Conservation (phyloP, 257 asterid species). For the Marsdenia floribunda region DNA sequence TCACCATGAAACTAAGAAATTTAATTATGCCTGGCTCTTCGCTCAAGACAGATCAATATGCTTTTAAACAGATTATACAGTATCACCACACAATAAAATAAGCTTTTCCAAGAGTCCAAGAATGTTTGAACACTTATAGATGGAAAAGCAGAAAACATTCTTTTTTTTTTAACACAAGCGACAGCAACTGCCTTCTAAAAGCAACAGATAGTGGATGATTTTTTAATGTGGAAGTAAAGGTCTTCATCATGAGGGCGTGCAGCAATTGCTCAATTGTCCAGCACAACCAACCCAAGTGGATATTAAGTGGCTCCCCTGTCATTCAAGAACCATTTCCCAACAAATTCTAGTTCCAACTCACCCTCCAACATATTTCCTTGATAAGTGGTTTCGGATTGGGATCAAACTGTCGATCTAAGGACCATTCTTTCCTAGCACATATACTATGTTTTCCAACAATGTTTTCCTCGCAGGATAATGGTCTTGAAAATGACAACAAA, state of each 20-base stretch:
- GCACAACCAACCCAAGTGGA: not conserved
- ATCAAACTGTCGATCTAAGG: not conserved
- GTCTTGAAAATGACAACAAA: not conserved
- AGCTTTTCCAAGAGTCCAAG: not conserved
- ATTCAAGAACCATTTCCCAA: not conserved
- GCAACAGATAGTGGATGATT: not conserved
- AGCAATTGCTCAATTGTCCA: not conserved
- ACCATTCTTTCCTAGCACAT: too few species aligned
- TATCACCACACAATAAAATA: not conserved
- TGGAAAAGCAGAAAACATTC: not conserved
- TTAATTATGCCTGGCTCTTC: not conserved
- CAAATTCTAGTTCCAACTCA: not conserved
- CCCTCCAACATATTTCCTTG: too few species aligned
- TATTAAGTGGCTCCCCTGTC: not conserved
- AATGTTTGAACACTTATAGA: not conserved
- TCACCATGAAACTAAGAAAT: not conserved
- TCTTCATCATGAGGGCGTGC: slow-evolving; percentile 2
- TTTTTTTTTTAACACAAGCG: not conserved
- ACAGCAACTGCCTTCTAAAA: not conserved
- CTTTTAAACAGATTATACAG: too few species aligned
- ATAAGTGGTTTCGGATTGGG: not conserved
- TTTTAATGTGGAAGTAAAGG: slow-evolving; percentile 6
- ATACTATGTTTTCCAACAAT: too few species aligned
- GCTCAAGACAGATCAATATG: not conserved
- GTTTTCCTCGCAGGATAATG: not conserved